These are phyloP conservation scores for Geotrichum europaeum DNA, from an alignment of 1,139 yeast genomes.

Conservation along the genomic window DNA sequence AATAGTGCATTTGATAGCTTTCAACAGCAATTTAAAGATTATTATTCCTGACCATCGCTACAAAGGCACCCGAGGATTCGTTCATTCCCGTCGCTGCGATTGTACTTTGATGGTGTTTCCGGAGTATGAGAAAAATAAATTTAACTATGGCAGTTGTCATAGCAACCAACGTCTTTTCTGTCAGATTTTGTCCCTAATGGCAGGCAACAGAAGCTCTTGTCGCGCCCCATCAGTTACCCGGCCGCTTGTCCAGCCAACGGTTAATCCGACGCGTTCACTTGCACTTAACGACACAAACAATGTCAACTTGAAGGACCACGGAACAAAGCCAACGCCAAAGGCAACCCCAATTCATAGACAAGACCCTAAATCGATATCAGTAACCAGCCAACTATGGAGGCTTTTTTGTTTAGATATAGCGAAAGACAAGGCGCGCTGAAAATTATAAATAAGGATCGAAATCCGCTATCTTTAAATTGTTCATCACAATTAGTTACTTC, in stretches of 20 bases:
- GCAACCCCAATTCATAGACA: neutral
- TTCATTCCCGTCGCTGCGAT: neutral
- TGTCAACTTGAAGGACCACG: neutral
- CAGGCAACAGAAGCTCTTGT: constrained; percentile 11
- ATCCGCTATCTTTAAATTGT: neutral
- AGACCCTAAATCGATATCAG: neutral
- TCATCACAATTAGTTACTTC: neutral
- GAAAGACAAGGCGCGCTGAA: neutral
- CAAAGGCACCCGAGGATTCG: neutral
- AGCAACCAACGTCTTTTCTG: neutral
- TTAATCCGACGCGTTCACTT: constrained; percentile 12
- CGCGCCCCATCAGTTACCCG: neutral
- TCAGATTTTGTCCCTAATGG: constrained; percentile 6
- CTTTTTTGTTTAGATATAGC: neutral
- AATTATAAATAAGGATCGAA: neutral
- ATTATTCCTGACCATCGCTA: neutral
- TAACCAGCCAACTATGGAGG: neutral
- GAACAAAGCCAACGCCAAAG: neutral
- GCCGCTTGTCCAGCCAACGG: constrained; percentile 1
- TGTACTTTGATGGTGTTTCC: neutral
- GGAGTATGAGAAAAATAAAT: neutral
- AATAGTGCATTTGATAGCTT: neutral
- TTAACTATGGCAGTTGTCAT: constrained; percentile 1
- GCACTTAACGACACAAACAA: constrained; percentile 12
- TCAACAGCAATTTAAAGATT: neutral